Base-by-base conservation (phyloP, 805 yeast species). In the Saccharomycopsis oosterbeekiorum region DNA sequence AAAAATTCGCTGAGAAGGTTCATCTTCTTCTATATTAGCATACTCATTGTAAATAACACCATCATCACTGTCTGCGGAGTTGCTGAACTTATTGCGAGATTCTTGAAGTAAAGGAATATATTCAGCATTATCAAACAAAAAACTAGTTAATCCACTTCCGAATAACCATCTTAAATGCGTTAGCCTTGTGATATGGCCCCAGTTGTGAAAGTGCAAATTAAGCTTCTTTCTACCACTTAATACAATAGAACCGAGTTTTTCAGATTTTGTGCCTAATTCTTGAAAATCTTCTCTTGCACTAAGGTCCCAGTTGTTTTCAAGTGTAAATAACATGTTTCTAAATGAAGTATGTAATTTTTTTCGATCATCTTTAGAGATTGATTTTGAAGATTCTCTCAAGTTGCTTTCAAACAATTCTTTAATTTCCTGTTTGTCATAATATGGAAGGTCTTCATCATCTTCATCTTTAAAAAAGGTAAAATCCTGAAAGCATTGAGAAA, bases 341-440 rank as follows among this genome's bases (percentile, higher is more conserved):
- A 84, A 83, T 1, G 85, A 75, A 0, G 88, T 80, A 64, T 82
- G 81, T 29, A 82, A 75, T 43, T 80, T 83, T 62, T 79, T 80
- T 69, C 83, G 85, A 64, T 84, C 88, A 67, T 81, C 83, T 66
- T 86, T 86, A 34, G 85, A 80, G 2, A 84, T 68, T 59, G 77
- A 81, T 62, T 84, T 84, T 4, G 84, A 75, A 0, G 87, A 80
- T 24, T 80, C 78, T 53, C 76, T 78, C 0, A 81, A 72, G 53
- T 84, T 72, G 41, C 76, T 71, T 29, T 74, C 73, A 37, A 82
- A 69, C 2, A 74, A 74, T 21, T 70, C 67, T 37, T 74, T 69
- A 10, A 84, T 67, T 29, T 78, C 79, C 57, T 78, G 83, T 39
- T 77, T 78, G 64, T 84, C 85, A 59, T 76, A 73, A 68, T 80